Base-by-base conservation (phyloP, 805 yeast species). In the Wickerhamomyces sydowiorum region DNA sequence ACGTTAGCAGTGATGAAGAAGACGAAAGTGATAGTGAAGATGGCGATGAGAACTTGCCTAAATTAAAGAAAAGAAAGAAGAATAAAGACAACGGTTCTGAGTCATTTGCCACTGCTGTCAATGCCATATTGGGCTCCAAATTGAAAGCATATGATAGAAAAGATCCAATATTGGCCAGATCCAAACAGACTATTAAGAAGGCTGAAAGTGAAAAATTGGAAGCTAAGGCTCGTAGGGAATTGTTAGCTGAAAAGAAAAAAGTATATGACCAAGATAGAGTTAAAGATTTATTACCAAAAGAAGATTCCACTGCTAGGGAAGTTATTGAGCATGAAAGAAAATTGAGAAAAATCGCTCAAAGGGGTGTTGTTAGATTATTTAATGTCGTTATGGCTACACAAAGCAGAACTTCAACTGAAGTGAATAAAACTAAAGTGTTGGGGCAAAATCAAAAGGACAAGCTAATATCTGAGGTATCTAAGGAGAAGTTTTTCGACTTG, bases 91-190 rank as follows among this genome's bases (percentile, higher is more conserved):
- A 82, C 61, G 91, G 89, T n/a, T 73, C 87, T 1, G 81, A 71
- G 35, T 72, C 79, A 2, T 91, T 93, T 57, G 86, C 96, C 17
- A 72, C 65, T 41, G 98, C 98, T 0, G 78, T 93, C 56, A 78
- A 69, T 50, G 93, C 96, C 14, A 84, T 91, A 53, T 66, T 91
- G 39, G 85, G 84, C 5, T 87, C 98, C 2, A 82, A 79, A 54
- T 70, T 91, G 50, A 93, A 93, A 60, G 95, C 96, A 0, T 85
- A 91, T 54, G 88, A 85, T 56, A 73, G 97, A 57, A 75, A 75
- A 36, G 96, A 90, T 60, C 99, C 99, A 3, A 86, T 91, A 42
- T 72, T 91, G 65, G 90, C 91, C 7, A 80, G 98, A 64, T 85
- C 86, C 56, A 85, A 83, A 50, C 70, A 74, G 33, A 75, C 81